phyloP scores from a whole-genome alignment of 2,329 filamentous ascomycete species.

The Pseudogymnoascus sp. region DNA sequence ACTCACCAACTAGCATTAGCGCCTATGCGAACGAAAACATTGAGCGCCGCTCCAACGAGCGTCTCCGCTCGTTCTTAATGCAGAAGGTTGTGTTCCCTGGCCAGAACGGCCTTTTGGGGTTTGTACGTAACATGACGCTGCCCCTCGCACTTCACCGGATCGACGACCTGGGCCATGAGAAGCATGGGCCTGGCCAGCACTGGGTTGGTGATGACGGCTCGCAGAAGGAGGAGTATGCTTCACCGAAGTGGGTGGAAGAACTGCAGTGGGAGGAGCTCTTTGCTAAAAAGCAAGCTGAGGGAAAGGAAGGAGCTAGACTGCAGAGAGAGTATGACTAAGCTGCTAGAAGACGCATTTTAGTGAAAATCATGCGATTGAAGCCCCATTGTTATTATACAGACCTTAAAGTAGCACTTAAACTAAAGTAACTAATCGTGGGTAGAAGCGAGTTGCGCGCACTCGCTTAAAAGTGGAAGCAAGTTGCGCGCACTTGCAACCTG shows the following conservation, averaged over 20 bases:
- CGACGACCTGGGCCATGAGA: neutral
- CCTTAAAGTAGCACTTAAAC: neutral
- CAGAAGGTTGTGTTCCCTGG: constrained; percentile 24
- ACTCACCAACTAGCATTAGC: constrained; percentile 11
- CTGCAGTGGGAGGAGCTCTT: neutral
- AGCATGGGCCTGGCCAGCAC: neutral
- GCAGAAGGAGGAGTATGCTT: neutral
- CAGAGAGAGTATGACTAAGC: neutral
- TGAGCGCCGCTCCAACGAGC: constrained; percentile 19
- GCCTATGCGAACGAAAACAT: constrained; percentile 20
- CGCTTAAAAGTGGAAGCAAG: no score
- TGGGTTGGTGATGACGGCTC: neutral
- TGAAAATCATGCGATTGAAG: neutral
- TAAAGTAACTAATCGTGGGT: no score
- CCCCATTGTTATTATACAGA: neutral
- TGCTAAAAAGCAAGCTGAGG: neutral
- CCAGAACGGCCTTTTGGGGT: constrained; percentile 20
- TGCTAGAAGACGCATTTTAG: neutral
- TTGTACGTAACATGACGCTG: constrained; percentile 16
- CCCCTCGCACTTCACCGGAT: neutral
- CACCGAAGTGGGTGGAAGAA: neutral
- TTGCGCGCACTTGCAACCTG: no score
- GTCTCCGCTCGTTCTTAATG: constrained; percentile 20
- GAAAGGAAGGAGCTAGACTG: neutral
- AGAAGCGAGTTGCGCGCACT: no score